These are phyloP conservation scores for Lactarius pseudohatsudake DNA, from an alignment of 768 basidiomycete species.

Conservation along the genomic window DNA sequence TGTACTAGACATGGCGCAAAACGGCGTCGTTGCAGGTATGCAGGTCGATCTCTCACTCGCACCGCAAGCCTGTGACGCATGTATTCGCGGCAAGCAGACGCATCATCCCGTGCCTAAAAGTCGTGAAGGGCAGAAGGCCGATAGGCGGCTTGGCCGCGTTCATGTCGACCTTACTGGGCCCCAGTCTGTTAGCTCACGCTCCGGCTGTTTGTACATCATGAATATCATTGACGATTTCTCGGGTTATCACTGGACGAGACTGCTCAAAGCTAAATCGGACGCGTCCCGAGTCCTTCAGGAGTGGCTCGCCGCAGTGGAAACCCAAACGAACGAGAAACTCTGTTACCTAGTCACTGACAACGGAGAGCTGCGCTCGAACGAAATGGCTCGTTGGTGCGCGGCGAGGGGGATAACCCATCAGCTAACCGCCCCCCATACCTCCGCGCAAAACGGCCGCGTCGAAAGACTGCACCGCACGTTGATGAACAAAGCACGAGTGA, in stretches of 20 bases:
- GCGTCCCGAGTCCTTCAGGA: background rate
- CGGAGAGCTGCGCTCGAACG: conserved; percentile 3
- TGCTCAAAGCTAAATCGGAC: background rate
- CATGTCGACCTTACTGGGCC: conserved; percentile 1
- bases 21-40: conserved; percentile 1
- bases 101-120: background rate
- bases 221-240: too few species aligned
- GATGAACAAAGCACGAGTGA: background rate
- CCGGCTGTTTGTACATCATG: background rate
- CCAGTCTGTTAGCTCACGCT: background rate
- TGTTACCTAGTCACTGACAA: conserved; percentile 1
- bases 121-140: background rate
- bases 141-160: background rate
- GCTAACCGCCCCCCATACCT: conserved; percentile 12
- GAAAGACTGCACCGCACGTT: conserved; percentile 8
- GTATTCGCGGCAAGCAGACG: background rate
- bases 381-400: conserved; percentile 6
- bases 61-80: conserved; percentile 1
- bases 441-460: conserved; percentile 5
- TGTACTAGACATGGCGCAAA: background rate
- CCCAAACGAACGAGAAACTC: background rate
- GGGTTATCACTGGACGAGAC: background rate
- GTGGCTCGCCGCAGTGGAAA: background rate
- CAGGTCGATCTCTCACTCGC: conserved; percentile 1
- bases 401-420: background rate